Percentiles rank a stretch among this genome's conserved stretches.
Evolutionary conservation across 164 flowering plant genomes (phyloP).

Genomic region (Annona squamosa): DNA sequence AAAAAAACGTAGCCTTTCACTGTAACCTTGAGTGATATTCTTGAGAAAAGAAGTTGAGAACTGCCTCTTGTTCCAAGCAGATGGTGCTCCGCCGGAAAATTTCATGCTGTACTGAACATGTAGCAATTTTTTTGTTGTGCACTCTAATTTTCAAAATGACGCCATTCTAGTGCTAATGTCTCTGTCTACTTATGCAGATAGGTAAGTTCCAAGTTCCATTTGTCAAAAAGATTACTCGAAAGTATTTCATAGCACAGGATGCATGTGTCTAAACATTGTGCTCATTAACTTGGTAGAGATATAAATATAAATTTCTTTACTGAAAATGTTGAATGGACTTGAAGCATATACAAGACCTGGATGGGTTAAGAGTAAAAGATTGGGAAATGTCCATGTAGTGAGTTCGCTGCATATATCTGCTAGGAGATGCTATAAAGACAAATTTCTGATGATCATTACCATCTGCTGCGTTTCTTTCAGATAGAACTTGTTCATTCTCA

Average conservation of each 20-base stretch:
- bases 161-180: not conserved
- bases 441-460: not conserved
- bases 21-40: not conserved
- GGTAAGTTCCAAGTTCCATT: not conserved
- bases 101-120: not conserved
- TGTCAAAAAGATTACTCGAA: too few relatives aligned
- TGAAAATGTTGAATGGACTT: too few relatives aligned
- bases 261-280: too few relatives aligned
- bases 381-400: not conserved
- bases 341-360: too few relatives aligned
- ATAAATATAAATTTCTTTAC: too few relatives aligned
- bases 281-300: too few relatives aligned
- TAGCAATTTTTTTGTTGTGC: not conserved
- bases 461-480: constrained; percentile 25
- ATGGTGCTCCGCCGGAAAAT: not conserved
- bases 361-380: too few relatives aligned
- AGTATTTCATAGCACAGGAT: too few relatives aligned
- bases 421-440: not conserved
- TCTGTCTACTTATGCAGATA: not conserved
- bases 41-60: not conserved
- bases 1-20: not conserved
- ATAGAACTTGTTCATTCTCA: constrained; percentile 79
- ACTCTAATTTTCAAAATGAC: not conserved
- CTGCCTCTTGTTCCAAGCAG: not conserved
- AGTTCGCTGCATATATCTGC: not conserved